phyloP scores from a whole-genome alignment of 495 filamentous ascomycete genomes.

The Cercophora sp. region DNA sequence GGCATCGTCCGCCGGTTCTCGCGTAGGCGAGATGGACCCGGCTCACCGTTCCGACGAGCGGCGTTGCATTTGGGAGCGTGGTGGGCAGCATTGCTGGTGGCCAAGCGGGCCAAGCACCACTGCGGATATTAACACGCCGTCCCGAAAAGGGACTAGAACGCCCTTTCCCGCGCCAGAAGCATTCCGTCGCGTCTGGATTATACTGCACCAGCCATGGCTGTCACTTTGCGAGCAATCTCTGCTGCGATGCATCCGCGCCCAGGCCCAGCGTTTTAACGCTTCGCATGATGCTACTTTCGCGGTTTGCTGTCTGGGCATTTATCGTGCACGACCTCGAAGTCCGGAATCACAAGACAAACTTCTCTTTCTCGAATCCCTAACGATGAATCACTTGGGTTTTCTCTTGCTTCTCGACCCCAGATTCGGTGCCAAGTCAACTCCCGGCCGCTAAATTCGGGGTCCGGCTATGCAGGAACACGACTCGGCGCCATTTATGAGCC shows the following conservation, averaged over 20 bases:
- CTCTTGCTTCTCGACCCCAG: not conserved
- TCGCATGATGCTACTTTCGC: no score
- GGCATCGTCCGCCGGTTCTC: not conserved
- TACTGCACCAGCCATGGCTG: not conserved
- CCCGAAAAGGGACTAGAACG: not conserved
- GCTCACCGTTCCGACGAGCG: not conserved
- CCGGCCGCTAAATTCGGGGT: no score
- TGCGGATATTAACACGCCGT: slow-evolving; percentile 10
- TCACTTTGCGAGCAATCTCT: no score
- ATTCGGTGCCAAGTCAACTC: not conserved
- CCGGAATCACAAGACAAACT: no score
- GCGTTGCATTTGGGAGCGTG: not conserved
- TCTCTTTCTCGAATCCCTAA: no score
- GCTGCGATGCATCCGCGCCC: no score
- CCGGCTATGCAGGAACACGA: not conserved
- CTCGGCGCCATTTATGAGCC: not conserved
- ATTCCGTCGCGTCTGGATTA: not conserved
- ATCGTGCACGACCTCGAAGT: no score
- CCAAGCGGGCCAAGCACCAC: slow-evolving; percentile 2
- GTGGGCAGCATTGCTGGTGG: not conserved
- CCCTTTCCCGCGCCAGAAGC: not conserved
- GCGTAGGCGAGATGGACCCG: slow-evolving; percentile 5
- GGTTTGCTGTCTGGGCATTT: no score
- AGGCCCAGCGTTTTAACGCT: no score
- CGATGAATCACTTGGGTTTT: not conserved